Evolutionary conservation across 441 rosid species (phyloP).

Genomic region (Macaranga tanarius): DNA sequence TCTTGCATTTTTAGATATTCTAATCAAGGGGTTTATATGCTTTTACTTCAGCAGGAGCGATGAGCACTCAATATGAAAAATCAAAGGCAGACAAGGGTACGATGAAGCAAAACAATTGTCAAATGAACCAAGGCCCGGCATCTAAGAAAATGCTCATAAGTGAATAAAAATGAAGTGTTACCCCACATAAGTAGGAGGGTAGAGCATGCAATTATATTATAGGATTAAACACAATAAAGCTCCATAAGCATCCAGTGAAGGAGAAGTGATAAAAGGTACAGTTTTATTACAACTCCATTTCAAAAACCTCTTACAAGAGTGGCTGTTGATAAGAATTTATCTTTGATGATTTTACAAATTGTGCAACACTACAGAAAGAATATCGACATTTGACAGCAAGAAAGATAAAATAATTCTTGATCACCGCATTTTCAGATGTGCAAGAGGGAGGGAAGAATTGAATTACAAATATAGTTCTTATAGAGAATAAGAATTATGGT

Average conservation of each 20-base stretch:
- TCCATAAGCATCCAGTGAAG: background rate
- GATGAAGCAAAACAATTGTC: no score
- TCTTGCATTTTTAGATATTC: no score
- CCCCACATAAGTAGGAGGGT: background rate
- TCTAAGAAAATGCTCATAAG: background rate
- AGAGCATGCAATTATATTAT: background rate
- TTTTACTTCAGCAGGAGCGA: background rate
- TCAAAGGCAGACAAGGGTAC: background rate
- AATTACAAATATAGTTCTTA: background rate
- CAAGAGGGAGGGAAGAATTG: background rate
- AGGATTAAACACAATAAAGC: background rate
- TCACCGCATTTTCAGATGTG: background rate
- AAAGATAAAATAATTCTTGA: no score
- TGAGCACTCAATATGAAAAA: background rate
- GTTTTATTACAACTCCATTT: background rate
- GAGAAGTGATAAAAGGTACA: background rate
- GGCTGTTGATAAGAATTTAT: background rate
- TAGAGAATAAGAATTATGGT: background rate
- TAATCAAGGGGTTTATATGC: no score
- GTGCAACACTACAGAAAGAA: background rate
- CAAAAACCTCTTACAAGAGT: background rate
- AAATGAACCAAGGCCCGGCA: background rate
- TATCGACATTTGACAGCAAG: background rate
- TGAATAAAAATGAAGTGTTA: background rate
- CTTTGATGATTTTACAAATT: background rate